Conservation (phyloP, 2,329 filamentous ascomycete species). For the Aurifilum marmelostoma region DNA sequence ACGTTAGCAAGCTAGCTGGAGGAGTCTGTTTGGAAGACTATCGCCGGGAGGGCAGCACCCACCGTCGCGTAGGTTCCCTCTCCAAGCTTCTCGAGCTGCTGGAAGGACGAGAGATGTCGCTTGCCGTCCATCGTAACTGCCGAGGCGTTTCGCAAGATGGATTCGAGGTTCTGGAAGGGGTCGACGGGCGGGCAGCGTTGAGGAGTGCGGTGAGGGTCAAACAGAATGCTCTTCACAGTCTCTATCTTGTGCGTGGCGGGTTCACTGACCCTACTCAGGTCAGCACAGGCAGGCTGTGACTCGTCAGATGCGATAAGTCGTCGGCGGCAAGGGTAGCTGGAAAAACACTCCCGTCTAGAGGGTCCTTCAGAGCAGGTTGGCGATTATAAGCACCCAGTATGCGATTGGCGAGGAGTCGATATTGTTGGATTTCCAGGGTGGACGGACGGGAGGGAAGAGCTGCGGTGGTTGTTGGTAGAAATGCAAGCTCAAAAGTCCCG, state of each 20-base stretch:
- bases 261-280: slow-evolving; percentile 1
- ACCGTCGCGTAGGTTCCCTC: slow-evolving; percentile 99
- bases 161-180: slow-evolving; percentile 38
- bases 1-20: background rate
- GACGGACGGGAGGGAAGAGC: background rate
- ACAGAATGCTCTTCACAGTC: slow-evolving; percentile 46
- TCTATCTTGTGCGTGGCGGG: slow-evolving; percentile 35
- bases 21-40: slow-evolving; percentile 8
- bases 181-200: slow-evolving; percentile 32
- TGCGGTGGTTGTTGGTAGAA: slow-evolving; percentile 9
- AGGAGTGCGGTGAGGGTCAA: slow-evolving; percentile 43
- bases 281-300: slow-evolving; percentile 5
- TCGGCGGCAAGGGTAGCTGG: background rate
- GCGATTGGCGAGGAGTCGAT: background rate
- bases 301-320: background rate
- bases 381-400: background rate
- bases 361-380: background rate
- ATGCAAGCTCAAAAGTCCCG: slow-evolving; percentile 1
- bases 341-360: background rate
- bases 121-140: slow-evolving; percentile 79
- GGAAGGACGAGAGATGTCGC: slow-evolving; percentile 93
- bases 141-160: slow-evolving; percentile 31
- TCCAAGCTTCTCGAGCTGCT: slow-evolving; percentile 98
- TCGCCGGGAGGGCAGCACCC: slow-evolving; percentile 41
- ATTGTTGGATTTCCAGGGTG: background rate